Percentiles rank a stretch among this genome's conserved stretches.
These are phyloP conservation scores for Blastocystis sp. DNA, from an alignment of 352 stramenopile genomes.

Conservation along the genomic window DNA sequence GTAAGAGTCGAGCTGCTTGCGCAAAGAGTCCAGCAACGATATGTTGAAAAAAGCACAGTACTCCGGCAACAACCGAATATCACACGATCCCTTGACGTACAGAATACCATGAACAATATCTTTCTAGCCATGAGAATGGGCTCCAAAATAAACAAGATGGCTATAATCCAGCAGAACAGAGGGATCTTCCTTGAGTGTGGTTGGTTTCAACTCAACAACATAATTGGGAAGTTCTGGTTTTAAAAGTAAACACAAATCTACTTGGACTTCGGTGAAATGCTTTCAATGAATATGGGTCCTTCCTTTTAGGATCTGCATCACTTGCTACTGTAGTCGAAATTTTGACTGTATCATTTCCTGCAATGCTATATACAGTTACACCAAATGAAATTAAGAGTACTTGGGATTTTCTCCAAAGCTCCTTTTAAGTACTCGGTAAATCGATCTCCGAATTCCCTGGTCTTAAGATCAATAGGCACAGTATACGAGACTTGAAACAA, in stretches of 20 bases:
- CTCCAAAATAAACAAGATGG: neutral
- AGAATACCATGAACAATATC: neutral
- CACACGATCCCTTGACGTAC: neutral
- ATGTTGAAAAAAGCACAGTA: neutral
- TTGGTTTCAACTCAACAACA: neutral
- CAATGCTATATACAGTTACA: neutral
- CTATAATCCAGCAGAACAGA: neutral
- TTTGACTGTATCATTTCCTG: no score
- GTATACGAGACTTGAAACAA: neutral
- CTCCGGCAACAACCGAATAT: neutral
- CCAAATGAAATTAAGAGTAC: neutral
- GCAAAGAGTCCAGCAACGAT: neutral
- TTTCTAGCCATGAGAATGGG: neutral
- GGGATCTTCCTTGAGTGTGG: neutral
- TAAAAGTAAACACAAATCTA: neutral
- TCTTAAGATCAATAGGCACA: neutral
- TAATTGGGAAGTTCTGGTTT: neutral
- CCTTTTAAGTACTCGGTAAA: neutral
- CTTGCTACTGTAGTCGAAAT: neutral
- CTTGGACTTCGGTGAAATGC: neutral
- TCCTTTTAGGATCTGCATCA: neutral
- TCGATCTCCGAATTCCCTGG: neutral
- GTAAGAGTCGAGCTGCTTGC: neutral
- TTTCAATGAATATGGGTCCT: neutral
- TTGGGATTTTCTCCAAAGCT: neutral